Evolutionary conservation across 106 monocot species (phyloP).

Genomic region (Apostasia ramifera): DNA sequence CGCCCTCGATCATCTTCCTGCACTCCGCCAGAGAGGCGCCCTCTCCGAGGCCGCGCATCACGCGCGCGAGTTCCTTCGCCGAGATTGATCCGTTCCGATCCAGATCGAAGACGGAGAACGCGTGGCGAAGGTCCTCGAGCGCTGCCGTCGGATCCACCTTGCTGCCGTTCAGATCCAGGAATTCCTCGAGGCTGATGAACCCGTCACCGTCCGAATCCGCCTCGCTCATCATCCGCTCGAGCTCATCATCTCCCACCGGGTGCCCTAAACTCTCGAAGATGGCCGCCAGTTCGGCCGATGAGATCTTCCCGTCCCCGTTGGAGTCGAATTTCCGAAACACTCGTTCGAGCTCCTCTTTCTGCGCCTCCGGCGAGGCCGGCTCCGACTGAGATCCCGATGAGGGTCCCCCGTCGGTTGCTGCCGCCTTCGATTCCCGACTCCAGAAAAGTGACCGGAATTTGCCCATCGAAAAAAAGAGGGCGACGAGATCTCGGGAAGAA

Average conservation of each 20-base stretch:
- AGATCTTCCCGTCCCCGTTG: constrained; percentile 46
- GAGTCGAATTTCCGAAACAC: constrained; percentile 49
- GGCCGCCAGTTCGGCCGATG: constrained; percentile 28
- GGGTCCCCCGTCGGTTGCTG: neutral
- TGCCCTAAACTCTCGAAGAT: constrained; percentile 36
- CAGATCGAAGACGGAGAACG: constrained; percentile 30
- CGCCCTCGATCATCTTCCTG: constrained; percentile 21
- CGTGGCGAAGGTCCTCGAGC: constrained; percentile 22
- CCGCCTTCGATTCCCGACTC: constrained; percentile 10
- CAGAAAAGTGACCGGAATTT: constrained; percentile 36
- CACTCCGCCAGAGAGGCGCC: constrained; percentile 19
- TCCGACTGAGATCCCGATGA: neutral
- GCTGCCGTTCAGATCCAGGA: constrained; percentile 11
- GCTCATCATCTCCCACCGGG: constrained; percentile 4
- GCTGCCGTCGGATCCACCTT: constrained; percentile 15
- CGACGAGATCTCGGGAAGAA: neutral
- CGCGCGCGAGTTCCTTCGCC: constrained; percentile 5
- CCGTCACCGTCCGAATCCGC: constrained; percentile 38
- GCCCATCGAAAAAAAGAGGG: constrained; percentile 16
- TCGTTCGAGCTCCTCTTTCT: constrained; percentile 26
- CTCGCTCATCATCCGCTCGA: constrained; percentile 12
- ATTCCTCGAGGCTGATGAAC: constrained; percentile 23
- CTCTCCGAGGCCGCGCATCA: constrained; percentile 9
- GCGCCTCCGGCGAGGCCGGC: neutral
- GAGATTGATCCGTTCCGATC: constrained; percentile 29